Evolutionary conservation across 805 yeast species (phyloP).

Genomic region (Wickerhamomyces queroliae): DNA sequence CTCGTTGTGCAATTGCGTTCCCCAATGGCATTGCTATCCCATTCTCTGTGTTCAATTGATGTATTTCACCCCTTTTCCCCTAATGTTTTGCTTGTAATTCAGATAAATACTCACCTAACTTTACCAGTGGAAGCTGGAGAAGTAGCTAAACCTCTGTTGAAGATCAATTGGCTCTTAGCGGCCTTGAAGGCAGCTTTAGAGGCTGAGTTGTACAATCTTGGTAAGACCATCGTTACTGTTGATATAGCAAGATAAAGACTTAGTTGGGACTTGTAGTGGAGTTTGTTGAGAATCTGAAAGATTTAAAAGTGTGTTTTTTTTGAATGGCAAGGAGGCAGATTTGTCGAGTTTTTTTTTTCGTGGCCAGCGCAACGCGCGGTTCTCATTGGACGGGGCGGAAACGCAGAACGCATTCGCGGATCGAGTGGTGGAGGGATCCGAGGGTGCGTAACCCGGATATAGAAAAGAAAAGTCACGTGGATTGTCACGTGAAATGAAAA

Average conservation of each 20-base stretch:
- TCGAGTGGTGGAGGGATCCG: no score
- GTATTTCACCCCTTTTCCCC: background rate
- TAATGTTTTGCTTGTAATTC: background rate
- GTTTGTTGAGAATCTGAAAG: conserved; percentile 1
- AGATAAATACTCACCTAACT: conserved; percentile 64
- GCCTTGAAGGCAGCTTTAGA: conserved; percentile 87
- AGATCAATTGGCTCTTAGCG: conserved; percentile 74
- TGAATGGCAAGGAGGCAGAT: no score
- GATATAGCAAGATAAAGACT: background rate
- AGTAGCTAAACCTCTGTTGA: conserved; percentile 73
- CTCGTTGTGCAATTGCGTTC: no score
- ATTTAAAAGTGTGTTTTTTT: conserved; percentile 9
- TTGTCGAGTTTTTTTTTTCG: no score
- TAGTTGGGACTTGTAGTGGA: background rate
- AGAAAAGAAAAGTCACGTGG: no score
- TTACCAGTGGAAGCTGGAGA: conserved; percentile 77
- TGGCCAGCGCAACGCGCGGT: no score
- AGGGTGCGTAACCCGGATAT: no score
- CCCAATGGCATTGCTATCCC: no score
- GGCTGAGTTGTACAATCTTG: conserved; percentile 55
- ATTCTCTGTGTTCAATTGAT: no score
- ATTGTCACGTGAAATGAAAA: no score
- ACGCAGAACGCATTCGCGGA: no score
- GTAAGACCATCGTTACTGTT: conserved; percentile 39
- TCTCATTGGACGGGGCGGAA: no score